A percentile compares a stretch with the other conserved stretches of the same genome.
These are phyloP conservation scores for Avena insularis DNA, from an alignment of 176 grass and related monocot species.

Conservation along the genomic window DNA sequence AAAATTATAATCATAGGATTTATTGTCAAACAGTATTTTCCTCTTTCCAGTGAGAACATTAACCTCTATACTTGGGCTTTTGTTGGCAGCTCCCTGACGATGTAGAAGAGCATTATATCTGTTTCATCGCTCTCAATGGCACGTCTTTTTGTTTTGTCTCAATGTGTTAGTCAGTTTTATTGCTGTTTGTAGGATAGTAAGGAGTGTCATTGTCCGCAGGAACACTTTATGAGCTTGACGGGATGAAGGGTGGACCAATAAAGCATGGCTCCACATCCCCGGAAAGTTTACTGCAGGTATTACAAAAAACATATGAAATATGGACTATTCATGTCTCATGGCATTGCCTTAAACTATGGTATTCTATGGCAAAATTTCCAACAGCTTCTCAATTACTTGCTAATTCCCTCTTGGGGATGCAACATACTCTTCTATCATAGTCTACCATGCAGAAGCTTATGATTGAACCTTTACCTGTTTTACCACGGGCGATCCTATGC, in stretches of 20 bases:
- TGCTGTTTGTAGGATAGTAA: conserved; percentile 9
- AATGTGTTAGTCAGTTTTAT: neutral
- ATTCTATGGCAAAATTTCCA: neutral
- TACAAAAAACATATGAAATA: neutral
- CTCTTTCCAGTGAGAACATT: neutral
- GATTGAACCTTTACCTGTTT: neutral
- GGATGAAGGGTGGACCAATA: conserved; percentile 49
- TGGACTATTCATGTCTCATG: neutral
- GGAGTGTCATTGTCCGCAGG: conserved; percentile 21
- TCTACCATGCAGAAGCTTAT: neutral
- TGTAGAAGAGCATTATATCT: conserved; percentile 52
- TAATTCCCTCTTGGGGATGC: neutral
- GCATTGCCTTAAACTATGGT: neutral
- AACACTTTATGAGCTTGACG: conserved; percentile 55
- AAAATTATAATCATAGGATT: neutral
- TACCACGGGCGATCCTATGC: neutral
- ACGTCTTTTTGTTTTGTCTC: neutral
- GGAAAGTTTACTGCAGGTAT: conserved; percentile 53
- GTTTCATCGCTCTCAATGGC: conserved; percentile 39
- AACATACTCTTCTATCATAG: neutral
- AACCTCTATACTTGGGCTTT: neutral
- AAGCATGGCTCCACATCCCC: conserved; percentile 27
- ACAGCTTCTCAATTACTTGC: neutral
- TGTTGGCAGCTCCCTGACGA: conserved; percentile 28
- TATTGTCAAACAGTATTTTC: neutral